A percentile compares a stretch with the other conserved stretches of the same genome.
Conservation (phyloP, 371 early-diverging fungal genomes). For the Mortierella sp. region DNA sequence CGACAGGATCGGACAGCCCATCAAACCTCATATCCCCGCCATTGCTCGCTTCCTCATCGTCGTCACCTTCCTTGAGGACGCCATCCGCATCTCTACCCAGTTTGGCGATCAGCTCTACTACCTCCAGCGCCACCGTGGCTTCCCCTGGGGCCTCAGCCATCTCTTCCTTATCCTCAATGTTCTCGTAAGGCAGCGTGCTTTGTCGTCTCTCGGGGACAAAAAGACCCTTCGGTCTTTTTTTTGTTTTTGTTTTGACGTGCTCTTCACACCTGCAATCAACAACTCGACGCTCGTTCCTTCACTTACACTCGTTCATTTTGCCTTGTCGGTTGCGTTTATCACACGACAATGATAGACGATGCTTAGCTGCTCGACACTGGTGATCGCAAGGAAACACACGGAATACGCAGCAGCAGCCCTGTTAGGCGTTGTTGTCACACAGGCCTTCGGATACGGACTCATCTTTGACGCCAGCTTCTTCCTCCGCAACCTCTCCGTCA, state of each 20-base stretch:
- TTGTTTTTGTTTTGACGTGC: neutral
- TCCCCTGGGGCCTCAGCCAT: constrained; percentile 84
- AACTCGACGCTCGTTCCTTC: no score
- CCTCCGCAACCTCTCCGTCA: constrained; percentile 91
- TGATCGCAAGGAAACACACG: constrained; percentile 83
- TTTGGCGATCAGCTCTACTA: constrained; percentile 91
- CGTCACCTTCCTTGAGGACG: constrained; percentile 96
- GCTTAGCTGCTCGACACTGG: constrained; percentile 82
- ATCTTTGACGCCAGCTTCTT: constrained; percentile 92
- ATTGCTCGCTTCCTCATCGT: constrained; percentile 94
- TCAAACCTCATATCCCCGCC: constrained; percentile 94
- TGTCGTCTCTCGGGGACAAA: neutral
- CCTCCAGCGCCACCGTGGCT: constrained; percentile 82
- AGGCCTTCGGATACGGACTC: constrained; percentile 94
- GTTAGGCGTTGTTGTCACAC: constrained; percentile 84
- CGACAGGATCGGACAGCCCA: constrained; percentile 79
- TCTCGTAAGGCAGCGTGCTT: constrained; percentile 62
- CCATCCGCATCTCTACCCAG: constrained; percentile 88
- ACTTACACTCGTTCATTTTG: neutral
- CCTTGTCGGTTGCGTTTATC: neutral
- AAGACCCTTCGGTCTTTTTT: neutral
- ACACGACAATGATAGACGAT: constrained; percentile 66
- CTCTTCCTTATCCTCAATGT: constrained; percentile 88
- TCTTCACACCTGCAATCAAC: neutral
- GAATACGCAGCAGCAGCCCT: constrained; percentile 87